These are phyloP conservation scores for Euphorbia schlechtendalii DNA, from an alignment of 441 rosid genomes.

Conservation along the genomic window DNA sequence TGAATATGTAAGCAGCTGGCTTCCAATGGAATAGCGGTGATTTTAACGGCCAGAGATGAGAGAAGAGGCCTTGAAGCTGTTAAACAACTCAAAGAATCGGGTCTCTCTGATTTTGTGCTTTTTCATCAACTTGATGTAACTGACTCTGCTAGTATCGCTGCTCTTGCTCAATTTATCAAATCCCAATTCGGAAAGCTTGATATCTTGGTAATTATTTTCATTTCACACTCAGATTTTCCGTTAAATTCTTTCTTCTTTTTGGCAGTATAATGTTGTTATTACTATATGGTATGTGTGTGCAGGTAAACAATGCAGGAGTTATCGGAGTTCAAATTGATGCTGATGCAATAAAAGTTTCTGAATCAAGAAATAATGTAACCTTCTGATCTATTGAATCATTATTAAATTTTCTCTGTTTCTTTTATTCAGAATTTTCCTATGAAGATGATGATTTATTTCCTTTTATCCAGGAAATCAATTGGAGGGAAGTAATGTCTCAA, in stretches of 20 bases:
- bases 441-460: background rate
- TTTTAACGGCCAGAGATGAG: too few species aligned
- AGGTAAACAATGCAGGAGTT: conserved; percentile 37
- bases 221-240: too few species aligned
- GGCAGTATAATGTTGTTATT: background rate
- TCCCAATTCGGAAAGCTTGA: conserved; percentile 16
- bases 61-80: too few species aligned
- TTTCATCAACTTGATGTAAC: conserved; percentile 18
- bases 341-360: background rate
- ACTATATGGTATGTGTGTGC: background rate
- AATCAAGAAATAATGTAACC: conserved; percentile 1
- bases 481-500: background rate
- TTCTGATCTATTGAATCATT: too few species aligned
- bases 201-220: conserved; percentile 7
- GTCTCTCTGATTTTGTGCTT: too few species aligned
- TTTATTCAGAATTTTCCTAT: background rate
- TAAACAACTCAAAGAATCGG: too few species aligned
- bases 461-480: background rate
- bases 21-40: too few species aligned
- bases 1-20: too few species aligned
- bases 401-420: too few species aligned
- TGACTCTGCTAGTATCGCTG: background rate
- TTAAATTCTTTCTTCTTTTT: too few species aligned
- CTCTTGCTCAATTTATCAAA: conserved; percentile 13
- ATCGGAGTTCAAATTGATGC: conserved; percentile 14